Conservation (phyloP, 1,284 basidiomycete genomes). For the Cerrena zonata region DNA sequence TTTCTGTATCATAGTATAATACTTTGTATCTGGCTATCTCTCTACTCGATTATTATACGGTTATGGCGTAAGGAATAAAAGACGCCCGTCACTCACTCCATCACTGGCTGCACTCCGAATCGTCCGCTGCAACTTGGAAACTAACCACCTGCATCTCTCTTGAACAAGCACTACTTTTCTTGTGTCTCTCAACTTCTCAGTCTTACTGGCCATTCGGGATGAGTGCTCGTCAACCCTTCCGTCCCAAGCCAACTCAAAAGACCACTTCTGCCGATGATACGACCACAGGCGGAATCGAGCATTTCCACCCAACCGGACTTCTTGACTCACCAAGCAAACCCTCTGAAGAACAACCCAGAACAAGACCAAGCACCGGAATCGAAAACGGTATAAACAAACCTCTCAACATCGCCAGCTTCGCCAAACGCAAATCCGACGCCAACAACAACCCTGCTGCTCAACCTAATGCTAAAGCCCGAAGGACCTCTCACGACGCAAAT, state of each 20-base stretch:
- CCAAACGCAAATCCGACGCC: slow-evolving; percentile 14
- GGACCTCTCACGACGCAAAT: slow-evolving; percentile 14
- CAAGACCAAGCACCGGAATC: background rate
- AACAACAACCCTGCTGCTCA: background rate
- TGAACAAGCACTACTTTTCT: too few relatives aligned
- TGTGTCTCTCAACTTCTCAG: background rate
- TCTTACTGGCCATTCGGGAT: slow-evolving; percentile 4
- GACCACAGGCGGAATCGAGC: slow-evolving; percentile 1
- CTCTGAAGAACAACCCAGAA: background rate
- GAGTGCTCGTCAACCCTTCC: slow-evolving; percentile 21
- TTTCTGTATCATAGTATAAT: too few relatives aligned
- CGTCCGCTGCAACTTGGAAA: too few relatives aligned
- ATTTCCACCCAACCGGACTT: slow-evolving; percentile 7
- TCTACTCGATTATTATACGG: too few relatives aligned
- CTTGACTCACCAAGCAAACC: background rate
- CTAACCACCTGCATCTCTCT: too few relatives aligned
- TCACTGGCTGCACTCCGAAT: too few relatives aligned
- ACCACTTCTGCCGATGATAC: background rate
- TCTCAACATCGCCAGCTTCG: slow-evolving; percentile 23
- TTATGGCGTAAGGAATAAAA: too few relatives aligned
- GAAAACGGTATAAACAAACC: slow-evolving; percentile 20
- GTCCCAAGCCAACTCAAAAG: slow-evolving; percentile 12
- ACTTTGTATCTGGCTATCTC: too few relatives aligned
- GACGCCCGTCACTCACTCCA: too few relatives aligned
- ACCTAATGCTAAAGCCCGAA: background rate